Evolutionary conservation across 768 basidiomycete species (phyloP), one percentile per base, ranked within the genome.

Genomic region (Lactifluus volemus): DNA sequence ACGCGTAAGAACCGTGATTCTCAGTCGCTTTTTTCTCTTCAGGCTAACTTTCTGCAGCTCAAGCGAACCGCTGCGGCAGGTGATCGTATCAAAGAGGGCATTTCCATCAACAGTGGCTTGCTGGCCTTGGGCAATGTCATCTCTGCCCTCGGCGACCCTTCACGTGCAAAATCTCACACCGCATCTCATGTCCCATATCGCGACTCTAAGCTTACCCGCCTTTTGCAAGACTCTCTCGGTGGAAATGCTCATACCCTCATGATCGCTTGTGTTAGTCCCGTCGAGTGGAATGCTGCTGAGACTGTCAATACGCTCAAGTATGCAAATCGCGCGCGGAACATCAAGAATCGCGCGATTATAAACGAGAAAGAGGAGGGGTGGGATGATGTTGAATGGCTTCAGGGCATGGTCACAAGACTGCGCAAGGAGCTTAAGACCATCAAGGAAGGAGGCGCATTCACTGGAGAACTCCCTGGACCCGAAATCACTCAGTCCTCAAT

Each of bases 201-300:
- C 53, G 97, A 98, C 74, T 98, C 95, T 12, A 99, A 98, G 73
- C 88, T 98, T 68, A 98, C 96, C 5, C 88, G 96, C 41, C 82
- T 97, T 49, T 77, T 97, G 3, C 93, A 97, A 85, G 95, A 98
- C 72, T 96, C 93, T 10, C 82, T 99, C 11, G 97, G 97, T 41
- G 97, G 97, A 49, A 99, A 98, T 74, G 88, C 96, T 1, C 90
- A 96, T 68, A 98, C 97, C 11, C 85, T 98, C 67, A 99, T 99
- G 97, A 92, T 99, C 64, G 97, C 97, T 17, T 99, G 96, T 71
- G 91, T 97, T 63, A 95, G 92, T 67, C 89, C 92, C 14, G 91
- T 92, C 1, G 97, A 99, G 73, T 96, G 85, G 84, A 99, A 99
- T 72, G 81, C 89, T 2, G 85, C 79, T 61, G 97, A 99, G 74